These are phyloP conservation scores for Saturnispora silvae DNA, from an alignment of 805 yeast genomes.

Conservation along the genomic window DNA sequence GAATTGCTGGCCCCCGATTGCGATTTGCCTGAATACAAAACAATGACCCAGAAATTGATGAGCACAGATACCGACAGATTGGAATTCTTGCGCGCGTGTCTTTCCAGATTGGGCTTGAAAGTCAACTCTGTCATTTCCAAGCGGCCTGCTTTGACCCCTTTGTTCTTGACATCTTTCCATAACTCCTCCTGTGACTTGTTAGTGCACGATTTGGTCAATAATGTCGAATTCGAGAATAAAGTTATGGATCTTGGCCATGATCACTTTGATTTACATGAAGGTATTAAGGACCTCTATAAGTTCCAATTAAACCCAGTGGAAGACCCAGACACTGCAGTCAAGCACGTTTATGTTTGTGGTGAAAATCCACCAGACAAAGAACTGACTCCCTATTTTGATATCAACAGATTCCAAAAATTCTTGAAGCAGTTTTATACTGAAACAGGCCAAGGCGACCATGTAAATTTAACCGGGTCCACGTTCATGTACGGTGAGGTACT, in stretches of 20 bases:
- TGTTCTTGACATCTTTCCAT: constrained; percentile 39
- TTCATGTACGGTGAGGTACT: constrained; percentile 79
- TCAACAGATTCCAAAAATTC: constrained; percentile 39
- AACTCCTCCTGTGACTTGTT: constrained; percentile 25
- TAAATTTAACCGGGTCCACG: constrained; percentile 45
- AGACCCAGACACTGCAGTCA: constrained; percentile 47
- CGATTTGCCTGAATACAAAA: constrained; percentile 18
- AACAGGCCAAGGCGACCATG: constrained; percentile 10
- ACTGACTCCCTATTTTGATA: constrained; percentile 66
- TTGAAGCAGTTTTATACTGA: constrained; percentile 28
- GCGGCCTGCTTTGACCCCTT: constrained; percentile 62
- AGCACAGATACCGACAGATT: constrained; percentile 38
- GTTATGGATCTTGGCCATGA: constrained; percentile 45
- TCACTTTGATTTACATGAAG: constrained; percentile 39
- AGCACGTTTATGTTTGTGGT: constrained; percentile 41
- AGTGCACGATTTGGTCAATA: constrained; percentile 22
- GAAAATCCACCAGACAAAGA: constrained; percentile 35
- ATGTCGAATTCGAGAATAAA: constrained; percentile 31
- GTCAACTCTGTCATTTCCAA: constrained; percentile 45
- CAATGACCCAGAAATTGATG: constrained; percentile 32
- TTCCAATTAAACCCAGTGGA: constrained; percentile 28
- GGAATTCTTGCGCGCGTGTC: constrained; percentile 44
- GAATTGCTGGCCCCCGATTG: constrained; percentile 30
- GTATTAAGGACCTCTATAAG: constrained; percentile 21
- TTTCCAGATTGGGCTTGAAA: constrained; percentile 53